A percentile compares a stretch with the other conserved stretches of the same genome.
Conservation (phyloP, 2,329 filamentous ascomycete species). For the Dactylellina parvicollis region DNA sequence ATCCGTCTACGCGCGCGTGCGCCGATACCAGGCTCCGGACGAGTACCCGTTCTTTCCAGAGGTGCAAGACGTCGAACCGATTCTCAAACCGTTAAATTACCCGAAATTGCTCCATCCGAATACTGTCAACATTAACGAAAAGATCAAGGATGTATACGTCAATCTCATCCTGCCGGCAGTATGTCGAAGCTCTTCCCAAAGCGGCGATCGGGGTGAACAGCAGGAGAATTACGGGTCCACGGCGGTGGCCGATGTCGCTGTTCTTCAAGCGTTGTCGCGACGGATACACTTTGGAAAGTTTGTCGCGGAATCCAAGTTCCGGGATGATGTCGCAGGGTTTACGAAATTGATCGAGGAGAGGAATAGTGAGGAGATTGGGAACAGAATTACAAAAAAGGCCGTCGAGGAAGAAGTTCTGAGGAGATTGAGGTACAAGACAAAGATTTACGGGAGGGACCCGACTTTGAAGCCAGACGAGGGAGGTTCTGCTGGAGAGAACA, state of each 20-base stretch:
- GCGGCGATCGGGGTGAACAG: constrained; percentile 81
- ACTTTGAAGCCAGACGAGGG: constrained; percentile 65
- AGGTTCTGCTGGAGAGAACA: constrained; percentile 62
- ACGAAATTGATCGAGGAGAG: constrained; percentile 81
- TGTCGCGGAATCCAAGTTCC: constrained; percentile 95
- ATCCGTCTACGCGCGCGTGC: constrained; percentile 87
- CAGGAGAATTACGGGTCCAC: constrained; percentile 96
- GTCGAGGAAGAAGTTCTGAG: constrained; percentile 94
- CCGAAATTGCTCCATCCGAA: constrained; percentile 88
- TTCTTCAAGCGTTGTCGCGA: constrained; percentile 86
- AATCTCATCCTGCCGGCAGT: constrained; percentile 82
- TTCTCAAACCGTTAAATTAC: constrained; percentile 88
- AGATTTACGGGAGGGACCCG: constrained; percentile 92
- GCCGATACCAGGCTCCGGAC: constrained; percentile 94
- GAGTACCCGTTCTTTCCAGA: constrained; percentile 97
- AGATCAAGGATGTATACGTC: constrained; percentile 87
- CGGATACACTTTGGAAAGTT: constrained; percentile 99
- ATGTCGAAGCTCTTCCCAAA: constrained; percentile 69
- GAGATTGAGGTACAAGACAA: constrained; percentile 84
- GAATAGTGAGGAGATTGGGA: constrained; percentile 83
- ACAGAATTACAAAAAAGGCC: constrained; percentile 85
- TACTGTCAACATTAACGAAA: constrained; percentile 86
- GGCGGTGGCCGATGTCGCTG: constrained; percentile 88
- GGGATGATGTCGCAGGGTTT: constrained; percentile 80
- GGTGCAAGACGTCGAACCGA: constrained; percentile 74